Conservation (phyloP, 306 rosid genomes). For the Potentilla sterilis region DNA sequence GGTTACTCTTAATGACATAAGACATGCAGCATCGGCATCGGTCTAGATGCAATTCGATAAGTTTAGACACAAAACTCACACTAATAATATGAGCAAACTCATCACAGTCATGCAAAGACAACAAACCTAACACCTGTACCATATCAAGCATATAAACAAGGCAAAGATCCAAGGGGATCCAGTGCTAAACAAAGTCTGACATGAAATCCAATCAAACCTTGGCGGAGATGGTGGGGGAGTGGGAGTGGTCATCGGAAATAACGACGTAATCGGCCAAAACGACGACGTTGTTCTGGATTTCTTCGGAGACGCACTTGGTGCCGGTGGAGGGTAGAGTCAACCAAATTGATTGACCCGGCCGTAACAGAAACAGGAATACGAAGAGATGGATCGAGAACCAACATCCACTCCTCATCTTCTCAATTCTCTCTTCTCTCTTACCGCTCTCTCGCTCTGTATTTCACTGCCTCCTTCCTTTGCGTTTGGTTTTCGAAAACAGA, state of each 20-base stretch:
- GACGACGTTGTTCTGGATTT: constrained; percentile 85
- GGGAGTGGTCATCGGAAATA: constrained; percentile 47
- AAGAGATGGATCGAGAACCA: neutral
- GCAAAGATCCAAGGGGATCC: neutral
- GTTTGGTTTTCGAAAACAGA: neutral
- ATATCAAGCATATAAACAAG: neutral
- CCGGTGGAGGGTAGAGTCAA: constrained; percentile 53
- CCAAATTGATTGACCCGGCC: constrained; percentile 24
- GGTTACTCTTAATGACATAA: neutral
- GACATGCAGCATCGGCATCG: too few species aligned
- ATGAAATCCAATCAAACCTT: constrained; percentile 51
- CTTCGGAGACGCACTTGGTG: constrained; percentile 94
- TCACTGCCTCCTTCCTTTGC: too few species aligned
- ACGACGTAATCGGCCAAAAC: constrained; percentile 83
- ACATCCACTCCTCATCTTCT: constrained; percentile 13
- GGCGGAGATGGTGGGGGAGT: constrained; percentile 55
- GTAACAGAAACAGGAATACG: constrained; percentile 5
- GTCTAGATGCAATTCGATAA: too few species aligned
- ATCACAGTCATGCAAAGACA: neutral
- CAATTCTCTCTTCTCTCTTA: neutral
- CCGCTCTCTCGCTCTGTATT: neutral
- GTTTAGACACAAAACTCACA: neutral
- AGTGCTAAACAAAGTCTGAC: neutral
- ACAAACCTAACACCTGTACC: neutral
- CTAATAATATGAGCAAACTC: neutral